Base-by-base conservation (phyloP, 129 eudicot species). In the Pulicaria dysenterica region DNA sequence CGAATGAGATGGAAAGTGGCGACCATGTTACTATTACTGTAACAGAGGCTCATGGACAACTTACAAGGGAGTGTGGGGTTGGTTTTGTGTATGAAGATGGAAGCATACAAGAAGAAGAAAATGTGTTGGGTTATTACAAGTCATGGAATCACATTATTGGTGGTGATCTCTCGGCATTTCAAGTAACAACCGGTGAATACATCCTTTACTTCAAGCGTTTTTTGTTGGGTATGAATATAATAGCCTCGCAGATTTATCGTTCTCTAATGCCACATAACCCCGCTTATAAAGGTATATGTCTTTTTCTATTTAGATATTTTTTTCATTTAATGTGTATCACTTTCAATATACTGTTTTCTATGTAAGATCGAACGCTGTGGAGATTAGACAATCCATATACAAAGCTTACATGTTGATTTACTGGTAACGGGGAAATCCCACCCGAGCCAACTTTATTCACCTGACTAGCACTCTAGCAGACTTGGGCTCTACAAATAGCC, bases 1-100 rank as follows among this genome's bases (percentile, higher is more conserved):
- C 4, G 60, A 73, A 73, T 46, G 77, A 73, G 77, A 72, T 72
- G 55, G 76, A 58, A 43, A 46, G 8, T 41, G 77, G 69, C 8
- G 77, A 73, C 37, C 7, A 58, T 0, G 3, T 73, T 73, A 45
- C 46, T 3, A 58, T 72, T 44, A 24, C 38, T 3, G 7, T 9
- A 19, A 31, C 42, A 24, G 6, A 49, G 14, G 46, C 13, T 0
- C 3, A 5, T 15, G 63, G 13, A 13, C 8, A 5, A 7, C 10
- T 8, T 4, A 37, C 24, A 47, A 7, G 44, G 53, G 61, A 68
- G 73, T 50, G 48, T 31, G 61, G 73, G 48, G 14, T 68, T 3
- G 47, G 8, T 13, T 2, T 48, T 38, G 61, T 68, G 14, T 68
- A 68, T 68, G 73, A 68, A 49, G 58, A 67, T 34, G 73, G 48